Percentiles rank a stretch among this genome's conserved stretches.
Conservation (phyloP, 768 basidiomycete genomes). For the Rhodocollybia butyracea region DNA sequence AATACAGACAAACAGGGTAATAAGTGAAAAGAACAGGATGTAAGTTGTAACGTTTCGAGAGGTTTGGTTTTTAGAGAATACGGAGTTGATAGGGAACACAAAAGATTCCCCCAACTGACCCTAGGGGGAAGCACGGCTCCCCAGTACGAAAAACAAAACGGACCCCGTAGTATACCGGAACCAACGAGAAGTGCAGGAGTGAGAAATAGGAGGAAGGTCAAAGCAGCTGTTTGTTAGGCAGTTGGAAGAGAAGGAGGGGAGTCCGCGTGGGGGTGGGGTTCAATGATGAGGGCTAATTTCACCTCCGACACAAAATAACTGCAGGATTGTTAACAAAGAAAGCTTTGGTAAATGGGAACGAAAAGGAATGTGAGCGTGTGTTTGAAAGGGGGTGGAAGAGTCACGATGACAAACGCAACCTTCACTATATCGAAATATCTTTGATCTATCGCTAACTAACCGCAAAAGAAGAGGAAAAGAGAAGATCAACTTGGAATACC, state of each 20-base stretch:
- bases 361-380: slow-evolving; percentile 7
- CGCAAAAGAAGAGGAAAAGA: background rate
- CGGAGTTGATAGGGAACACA: background rate
- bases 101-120: background rate
- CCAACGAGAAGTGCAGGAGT: background rate
- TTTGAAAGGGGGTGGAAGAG: background rate
- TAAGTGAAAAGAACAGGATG: no score
- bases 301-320: background rate
- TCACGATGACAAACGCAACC: background rate
- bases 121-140: background rate
- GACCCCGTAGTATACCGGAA: background rate
- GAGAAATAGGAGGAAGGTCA: background rate
- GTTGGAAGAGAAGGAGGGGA: background rate
- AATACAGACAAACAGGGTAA: slow-evolving; percentile 1
- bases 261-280: background rate
- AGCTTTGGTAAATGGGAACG: background rate
- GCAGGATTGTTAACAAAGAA: background rate
- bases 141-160: slow-evolving; percentile 1
- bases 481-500: background rate
- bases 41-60: background rate
- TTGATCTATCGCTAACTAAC: slow-evolving; percentile 5
- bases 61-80: background rate
- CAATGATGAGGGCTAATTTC: background rate
- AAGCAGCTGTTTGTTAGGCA: background rate
- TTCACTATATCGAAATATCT: background rate